phyloP scores from a whole-genome alignment of 2,329 filamentous ascomycete genomes.

The Xylaria digitata region DNA sequence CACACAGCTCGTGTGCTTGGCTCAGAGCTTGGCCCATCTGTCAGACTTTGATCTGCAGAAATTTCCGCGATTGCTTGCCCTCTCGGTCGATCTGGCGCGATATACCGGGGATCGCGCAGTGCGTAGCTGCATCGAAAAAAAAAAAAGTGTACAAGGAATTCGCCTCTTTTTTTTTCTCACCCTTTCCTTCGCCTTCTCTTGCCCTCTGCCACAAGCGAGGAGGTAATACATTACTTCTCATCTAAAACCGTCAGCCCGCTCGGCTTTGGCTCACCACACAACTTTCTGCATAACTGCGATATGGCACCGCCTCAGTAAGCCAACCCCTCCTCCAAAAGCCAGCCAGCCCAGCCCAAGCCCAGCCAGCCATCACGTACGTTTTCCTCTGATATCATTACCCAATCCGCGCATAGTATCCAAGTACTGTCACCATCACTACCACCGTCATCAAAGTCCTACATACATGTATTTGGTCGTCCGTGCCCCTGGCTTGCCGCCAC shows the following conservation, averaged over 20 bases:
- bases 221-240: conserved; percentile 31
- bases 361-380: conserved; percentile 4
- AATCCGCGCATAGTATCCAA: conserved; percentile 21
- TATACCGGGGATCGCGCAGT: conserved; percentile 12
- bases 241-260: conserved; percentile 34
- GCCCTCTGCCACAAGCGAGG: conserved; percentile 19
- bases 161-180: conserved; percentile 8
- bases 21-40: conserved; percentile 9
- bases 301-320: conserved; percentile 43
- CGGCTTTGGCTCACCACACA: conserved; percentile 19
- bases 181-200: conserved; percentile 29
- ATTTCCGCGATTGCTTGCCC: conserved; percentile 4
- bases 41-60: conserved; percentile 15
- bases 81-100: conserved; percentile 6
- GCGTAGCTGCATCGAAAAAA: conserved; percentile 6
- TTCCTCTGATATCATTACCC: conserved; percentile 23
- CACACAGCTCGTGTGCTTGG: conserved; percentile 14
- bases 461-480: conserved; percentile 9
- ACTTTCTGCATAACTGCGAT: conserved; percentile 14
- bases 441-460: not conserved
- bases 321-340: conserved; percentile 3
- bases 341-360: conserved; percentile 19
- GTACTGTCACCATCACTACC: conserved; percentile 12
- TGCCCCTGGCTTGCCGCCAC: conserved; percentile 16
- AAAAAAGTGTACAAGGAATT: too few species aligned